A percentile compares a stretch with the other conserved stretches of the same genome.
Conservation (phyloP, 768 basidiomycete genomes). For the Boletus reticuloceps region DNA sequence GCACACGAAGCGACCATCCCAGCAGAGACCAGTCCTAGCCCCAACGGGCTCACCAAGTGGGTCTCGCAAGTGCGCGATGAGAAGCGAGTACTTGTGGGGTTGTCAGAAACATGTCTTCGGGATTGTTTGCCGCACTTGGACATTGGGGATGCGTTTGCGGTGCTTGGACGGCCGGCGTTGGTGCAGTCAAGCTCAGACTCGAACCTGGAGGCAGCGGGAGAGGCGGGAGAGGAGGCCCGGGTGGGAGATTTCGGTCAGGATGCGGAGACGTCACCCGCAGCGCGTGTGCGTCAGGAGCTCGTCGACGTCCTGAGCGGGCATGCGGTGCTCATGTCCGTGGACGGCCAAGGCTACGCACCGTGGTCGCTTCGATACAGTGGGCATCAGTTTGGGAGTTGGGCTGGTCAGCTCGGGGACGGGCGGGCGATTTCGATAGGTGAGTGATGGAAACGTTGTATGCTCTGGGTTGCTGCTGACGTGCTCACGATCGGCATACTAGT, state of each 20-base stretch:
- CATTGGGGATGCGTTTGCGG: conserved; percentile 75
- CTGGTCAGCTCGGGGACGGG: conserved; percentile 95
- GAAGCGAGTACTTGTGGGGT: conserved; percentile 60
- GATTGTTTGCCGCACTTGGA: conserved; percentile 86
- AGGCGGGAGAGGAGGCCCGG: not conserved
- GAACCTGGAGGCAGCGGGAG: conserved; percentile 33
- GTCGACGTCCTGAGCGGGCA: conserved; percentile 81
- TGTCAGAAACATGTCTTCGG: conserved; percentile 63
- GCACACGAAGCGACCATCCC: conserved; percentile 56
- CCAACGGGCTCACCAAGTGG: conserved; percentile 43
- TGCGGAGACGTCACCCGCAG: conserved; percentile 24
- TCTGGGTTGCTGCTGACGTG: not conserved
- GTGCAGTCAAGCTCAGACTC: conserved; percentile 25
- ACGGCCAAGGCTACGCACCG: conserved; percentile 42
- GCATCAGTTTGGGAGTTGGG: conserved; percentile 87
- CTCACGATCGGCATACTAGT: conserved; percentile 43
- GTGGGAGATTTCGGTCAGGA: too few relatives aligned
- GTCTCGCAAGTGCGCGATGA: conserved; percentile 49
- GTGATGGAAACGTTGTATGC: conserved; percentile 15
- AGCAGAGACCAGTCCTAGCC: not conserved
- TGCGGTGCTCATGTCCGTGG: conserved; percentile 56
- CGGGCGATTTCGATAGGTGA: conserved; percentile 81
- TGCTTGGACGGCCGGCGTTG: conserved; percentile 62
- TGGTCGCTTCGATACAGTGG: conserved; percentile 93
- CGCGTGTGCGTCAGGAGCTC: conserved; percentile 61